Percentiles rank a stretch among this genome's conserved stretches.
Conservation (phyloP, 495 filamentous ascomycete species). For the Margaritispora aquatica region DNA sequence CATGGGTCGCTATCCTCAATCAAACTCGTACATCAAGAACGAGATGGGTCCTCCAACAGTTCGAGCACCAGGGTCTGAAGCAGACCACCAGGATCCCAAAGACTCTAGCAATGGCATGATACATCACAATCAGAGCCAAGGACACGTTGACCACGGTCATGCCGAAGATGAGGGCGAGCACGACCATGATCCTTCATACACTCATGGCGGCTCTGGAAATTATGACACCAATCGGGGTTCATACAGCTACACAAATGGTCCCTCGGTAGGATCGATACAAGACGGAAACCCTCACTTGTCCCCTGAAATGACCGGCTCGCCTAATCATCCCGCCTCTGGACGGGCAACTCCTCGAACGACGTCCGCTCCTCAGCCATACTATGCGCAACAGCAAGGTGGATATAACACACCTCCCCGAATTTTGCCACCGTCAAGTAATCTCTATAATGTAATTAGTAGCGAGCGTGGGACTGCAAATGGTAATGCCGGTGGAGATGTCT, state of each 20-base stretch:
- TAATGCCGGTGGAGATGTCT: constrained; percentile 54
- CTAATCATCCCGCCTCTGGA: constrained; percentile 79
- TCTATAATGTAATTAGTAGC: constrained; percentile 89
- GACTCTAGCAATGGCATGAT: constrained; percentile 55
- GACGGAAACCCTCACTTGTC: constrained; percentile 78
- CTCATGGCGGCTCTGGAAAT: constrained; percentile 57
- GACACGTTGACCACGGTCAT: constrained; percentile 42
- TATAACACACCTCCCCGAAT: constrained; percentile 83
- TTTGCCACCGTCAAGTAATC: constrained; percentile 58
- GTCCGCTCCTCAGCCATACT: constrained; percentile 63
- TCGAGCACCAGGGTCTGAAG: constrained; percentile 47
- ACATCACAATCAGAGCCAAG: constrained; percentile 46
- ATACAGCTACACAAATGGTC: constrained; percentile 67
- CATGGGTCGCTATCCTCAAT: constrained; percentile 60
- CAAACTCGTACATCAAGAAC: constrained; percentile 71
- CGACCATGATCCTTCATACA: constrained; percentile 74
- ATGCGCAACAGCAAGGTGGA: constrained; percentile 48
- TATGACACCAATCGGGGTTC: constrained; percentile 65
- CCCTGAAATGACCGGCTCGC: constrained; percentile 80
- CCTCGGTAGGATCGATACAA: constrained; percentile 55
- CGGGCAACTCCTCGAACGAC: constrained; percentile 81
- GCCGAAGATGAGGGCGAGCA: constrained; percentile 65
- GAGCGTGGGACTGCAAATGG: constrained; percentile 70
- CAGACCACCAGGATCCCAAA: constrained; percentile 65
- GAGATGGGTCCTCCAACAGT: constrained; percentile 88